Evolutionary conservation across 139 green algal species (phyloP).

Genomic region (Chlamydomonas incerta): DNA sequence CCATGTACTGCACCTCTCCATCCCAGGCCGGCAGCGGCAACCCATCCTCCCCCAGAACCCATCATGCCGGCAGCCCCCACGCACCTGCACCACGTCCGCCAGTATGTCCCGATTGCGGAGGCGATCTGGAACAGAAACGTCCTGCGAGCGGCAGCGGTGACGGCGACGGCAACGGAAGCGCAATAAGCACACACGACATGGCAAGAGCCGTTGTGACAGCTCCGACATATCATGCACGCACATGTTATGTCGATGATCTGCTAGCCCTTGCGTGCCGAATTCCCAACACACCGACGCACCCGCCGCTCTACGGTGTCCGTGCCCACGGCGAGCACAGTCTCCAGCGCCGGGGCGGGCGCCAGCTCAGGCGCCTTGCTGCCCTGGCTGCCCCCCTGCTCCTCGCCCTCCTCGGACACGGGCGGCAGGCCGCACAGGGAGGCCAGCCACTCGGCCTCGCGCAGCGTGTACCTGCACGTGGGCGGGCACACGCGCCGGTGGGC

Average conservation of each 20-base stretch:
- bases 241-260: too few relatives aligned
- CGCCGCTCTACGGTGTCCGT: background rate
- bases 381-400: background rate
- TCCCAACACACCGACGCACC: too few relatives aligned
- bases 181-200: too few relatives aligned
- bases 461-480: background rate
- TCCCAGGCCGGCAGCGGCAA: too few relatives aligned
- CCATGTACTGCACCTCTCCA: too few relatives aligned
- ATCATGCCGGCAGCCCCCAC: too few relatives aligned
- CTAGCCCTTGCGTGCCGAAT: too few relatives aligned
- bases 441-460: slow-evolving; percentile 13
- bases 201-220: too few relatives aligned
- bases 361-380: background rate
- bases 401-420: background rate
- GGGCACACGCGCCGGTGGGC: too few relatives aligned
- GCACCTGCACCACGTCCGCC: slow-evolving; percentile 33
- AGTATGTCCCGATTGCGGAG: slow-evolving; percentile 20
- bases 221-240: too few relatives aligned
- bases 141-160: background rate
- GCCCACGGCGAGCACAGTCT: background rate
- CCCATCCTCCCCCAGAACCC: too few relatives aligned
- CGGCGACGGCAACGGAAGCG: too few relatives aligned
- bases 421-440: background rate
- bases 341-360: background rate
- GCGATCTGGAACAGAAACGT: background rate